Base-by-base conservation (phyloP, 208 protist species). In the Novymonas esmeraldas region DNA sequence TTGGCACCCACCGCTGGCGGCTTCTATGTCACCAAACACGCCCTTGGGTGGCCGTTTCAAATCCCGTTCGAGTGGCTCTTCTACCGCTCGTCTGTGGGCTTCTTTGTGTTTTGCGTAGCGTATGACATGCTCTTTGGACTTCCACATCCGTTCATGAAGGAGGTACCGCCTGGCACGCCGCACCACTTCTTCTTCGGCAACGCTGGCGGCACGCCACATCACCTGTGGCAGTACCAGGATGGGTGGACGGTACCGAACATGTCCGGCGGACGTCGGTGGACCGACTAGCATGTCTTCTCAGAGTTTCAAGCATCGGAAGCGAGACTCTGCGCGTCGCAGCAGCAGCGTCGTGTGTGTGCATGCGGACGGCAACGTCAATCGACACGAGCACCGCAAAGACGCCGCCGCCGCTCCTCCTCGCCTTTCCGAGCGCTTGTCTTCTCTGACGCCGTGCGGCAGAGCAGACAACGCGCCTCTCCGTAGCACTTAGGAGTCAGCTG, bases 61-160 rank as follows among this genome's bases (percentile, higher is more conserved):
- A 89, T 93, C 36, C 91, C 91, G n/a, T 92, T 96, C 77, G 88
- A 94, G 52, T 94, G 87, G 87, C 81, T 94, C 50, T 96, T 93
- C 60, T 96, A 90, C 50, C 81, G 91, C 49, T 86, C 88, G n/a
- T 67, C 87, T 22, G 79, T 96, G 6, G 58, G 75, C 55, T 52
- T 78, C 20, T 93, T 93, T 73, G 54, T 92, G 0, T 74, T 69
- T 9, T 92, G 81, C 66, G 87, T 96, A 3, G 48, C 66, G 38
- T 96, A 91, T 41, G 91, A 96, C 73, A 69, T 96, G 24, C 62
- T 89, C n/a, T 96, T 92, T 55, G 91, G 91, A 9, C 54, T 96
- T 38, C 87, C 87, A 49, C 75, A 92, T 44, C 88, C 86, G 4
- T 84, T 93, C 22, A 93, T 92, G 82, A 94, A 94, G 78, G 88